Percentiles rank a stretch among this genome's conserved stretches.
Conservation (phyloP, 345 rosid species). For the Microthlaspi erraticum region DNA sequence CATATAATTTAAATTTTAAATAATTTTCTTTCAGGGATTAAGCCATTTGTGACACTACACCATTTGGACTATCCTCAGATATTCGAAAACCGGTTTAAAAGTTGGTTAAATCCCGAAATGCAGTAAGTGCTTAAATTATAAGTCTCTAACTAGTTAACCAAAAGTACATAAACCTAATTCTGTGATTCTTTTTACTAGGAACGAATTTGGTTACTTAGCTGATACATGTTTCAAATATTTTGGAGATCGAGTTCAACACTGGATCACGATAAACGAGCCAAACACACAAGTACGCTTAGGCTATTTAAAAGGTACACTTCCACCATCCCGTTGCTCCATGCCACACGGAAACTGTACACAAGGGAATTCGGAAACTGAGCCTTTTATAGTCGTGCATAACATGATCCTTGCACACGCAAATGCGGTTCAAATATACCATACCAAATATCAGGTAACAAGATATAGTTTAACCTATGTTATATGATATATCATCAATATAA, state of each 20-base stretch:
- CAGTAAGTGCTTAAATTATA: conserved; percentile 46
- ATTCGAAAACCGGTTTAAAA: conserved; percentile 69
- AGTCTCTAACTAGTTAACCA: background rate
- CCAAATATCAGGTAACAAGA: conserved; percentile 65
- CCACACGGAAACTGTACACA: conserved; percentile 54
- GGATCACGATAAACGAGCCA: conserved; percentile 72
- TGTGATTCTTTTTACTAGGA: conserved; percentile 37
- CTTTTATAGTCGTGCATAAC: conserved; percentile 66
- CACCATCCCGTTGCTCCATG: conserved; percentile 61
- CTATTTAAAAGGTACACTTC: conserved; percentile 47
- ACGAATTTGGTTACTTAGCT: conserved; percentile 58
- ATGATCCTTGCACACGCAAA: conserved; percentile 64
- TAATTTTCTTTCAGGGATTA: conserved; percentile 61
- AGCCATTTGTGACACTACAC: conserved; percentile 75
- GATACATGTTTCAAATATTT: conserved; percentile 65
- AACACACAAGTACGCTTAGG: conserved; percentile 40
- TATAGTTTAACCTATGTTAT: no score
- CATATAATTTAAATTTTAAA: background rate
- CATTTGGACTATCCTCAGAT: conserved; percentile 83
- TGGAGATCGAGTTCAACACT: conserved; percentile 69
- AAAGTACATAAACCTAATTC: background rate
- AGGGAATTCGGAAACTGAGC: conserved; percentile 60
- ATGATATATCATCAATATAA: no score
- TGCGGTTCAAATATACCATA: conserved; percentile 56
- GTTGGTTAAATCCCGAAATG: conserved; percentile 71